Conservation (phyloP, 2,329 filamentous ascomycete species). For the Ophiostoma ips region DNA sequence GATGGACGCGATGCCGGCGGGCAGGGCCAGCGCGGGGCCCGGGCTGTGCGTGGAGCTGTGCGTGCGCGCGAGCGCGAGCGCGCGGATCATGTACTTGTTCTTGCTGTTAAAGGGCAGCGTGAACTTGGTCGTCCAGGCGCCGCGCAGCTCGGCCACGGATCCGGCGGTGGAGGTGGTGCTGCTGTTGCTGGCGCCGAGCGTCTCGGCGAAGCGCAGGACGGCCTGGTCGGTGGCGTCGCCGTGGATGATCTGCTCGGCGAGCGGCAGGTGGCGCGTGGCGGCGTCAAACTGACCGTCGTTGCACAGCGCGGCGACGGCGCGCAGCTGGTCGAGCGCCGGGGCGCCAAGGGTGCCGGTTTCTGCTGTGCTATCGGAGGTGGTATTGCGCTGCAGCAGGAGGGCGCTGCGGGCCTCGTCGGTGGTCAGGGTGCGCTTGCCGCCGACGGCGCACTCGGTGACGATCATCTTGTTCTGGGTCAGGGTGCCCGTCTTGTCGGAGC, state of each 20-base stretch:
- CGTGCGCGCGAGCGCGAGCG: constrained; percentile 33
- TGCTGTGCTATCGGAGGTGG: neutral
- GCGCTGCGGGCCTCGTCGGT: constrained; percentile 35
- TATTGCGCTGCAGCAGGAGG: constrained; percentile 18
- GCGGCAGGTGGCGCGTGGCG: constrained; percentile 41
- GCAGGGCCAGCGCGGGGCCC: constrained; percentile 25
- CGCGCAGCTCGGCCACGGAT: constrained; percentile 43
- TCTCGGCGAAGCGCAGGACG: constrained; percentile 57
- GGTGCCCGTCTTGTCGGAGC: constrained; percentile 66
- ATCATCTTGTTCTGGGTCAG: constrained; percentile 60
- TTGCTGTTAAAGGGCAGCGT: constrained; percentile 67
- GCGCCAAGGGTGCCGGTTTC: neutral
- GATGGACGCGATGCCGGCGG: constrained; percentile 20
- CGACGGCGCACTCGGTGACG: constrained; percentile 54
- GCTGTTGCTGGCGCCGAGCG: constrained; percentile 39
- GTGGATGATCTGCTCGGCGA: constrained; percentile 49
- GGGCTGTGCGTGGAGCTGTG: constrained; percentile 15
- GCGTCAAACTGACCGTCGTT: constrained; percentile 66
- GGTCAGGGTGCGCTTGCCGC: constrained; percentile 34
- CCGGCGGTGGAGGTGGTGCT: too few relatives aligned
- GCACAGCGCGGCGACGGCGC: constrained; percentile 50
- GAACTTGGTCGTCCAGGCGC: constrained; percentile 51
- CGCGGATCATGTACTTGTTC: constrained; percentile 68
- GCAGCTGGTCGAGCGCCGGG: constrained; percentile 40
- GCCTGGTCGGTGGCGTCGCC: constrained; percentile 68